Percentiles rank a stretch among this genome's conserved stretches.
phyloP scores from a whole-genome alignment of 345 rosid species.

The Triadica sebifera region DNA sequence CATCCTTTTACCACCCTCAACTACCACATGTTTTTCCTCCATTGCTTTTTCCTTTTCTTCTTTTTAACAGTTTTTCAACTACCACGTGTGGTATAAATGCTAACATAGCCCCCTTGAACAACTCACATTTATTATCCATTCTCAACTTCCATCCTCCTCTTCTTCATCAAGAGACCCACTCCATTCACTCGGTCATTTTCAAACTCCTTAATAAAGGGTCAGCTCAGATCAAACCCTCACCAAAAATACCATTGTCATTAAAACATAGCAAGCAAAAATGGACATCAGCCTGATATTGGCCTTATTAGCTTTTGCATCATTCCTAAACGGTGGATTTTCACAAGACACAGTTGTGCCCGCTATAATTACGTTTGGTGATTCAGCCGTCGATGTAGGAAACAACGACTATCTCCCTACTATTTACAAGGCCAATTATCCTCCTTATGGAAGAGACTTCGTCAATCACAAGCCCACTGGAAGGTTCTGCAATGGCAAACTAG shows the following conservation, averaged over 20 bases:
- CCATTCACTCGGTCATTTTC: too few relatives aligned
- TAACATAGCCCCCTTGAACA: too few relatives aligned
- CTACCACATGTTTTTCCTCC: neutral
- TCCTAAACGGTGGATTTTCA: conserved; percentile 4
- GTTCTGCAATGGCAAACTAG: conserved; percentile 89
- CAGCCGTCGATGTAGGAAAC: conserved; percentile 90
- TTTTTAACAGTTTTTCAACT: neutral
- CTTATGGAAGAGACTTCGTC: conserved; percentile 81
- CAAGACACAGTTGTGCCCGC: conserved; percentile 71
- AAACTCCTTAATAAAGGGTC: conserved; percentile 23
- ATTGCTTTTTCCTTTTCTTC: neutral
- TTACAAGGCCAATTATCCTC: conserved; percentile 84
- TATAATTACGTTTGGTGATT: conserved; percentile 75
- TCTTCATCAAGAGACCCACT: neutral
- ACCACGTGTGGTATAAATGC: too few relatives aligned
- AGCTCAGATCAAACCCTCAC: neutral
- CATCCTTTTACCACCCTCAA: conserved; percentile 13
- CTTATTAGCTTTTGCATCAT: neutral
- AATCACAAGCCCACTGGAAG: conserved; percentile 76
- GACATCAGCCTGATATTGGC: conserved; percentile 1
- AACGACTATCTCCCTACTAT: conserved; percentile 77
- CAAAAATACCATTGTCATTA: neutral
- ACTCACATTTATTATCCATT: conserved; percentile 35
- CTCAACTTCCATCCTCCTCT: conserved; percentile 42
- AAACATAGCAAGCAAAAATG: conserved; percentile 9